phyloP scores from a whole-genome alignment of 495 filamentous ascomycete genomes.

The Polyplosphaeria fusca region DNA sequence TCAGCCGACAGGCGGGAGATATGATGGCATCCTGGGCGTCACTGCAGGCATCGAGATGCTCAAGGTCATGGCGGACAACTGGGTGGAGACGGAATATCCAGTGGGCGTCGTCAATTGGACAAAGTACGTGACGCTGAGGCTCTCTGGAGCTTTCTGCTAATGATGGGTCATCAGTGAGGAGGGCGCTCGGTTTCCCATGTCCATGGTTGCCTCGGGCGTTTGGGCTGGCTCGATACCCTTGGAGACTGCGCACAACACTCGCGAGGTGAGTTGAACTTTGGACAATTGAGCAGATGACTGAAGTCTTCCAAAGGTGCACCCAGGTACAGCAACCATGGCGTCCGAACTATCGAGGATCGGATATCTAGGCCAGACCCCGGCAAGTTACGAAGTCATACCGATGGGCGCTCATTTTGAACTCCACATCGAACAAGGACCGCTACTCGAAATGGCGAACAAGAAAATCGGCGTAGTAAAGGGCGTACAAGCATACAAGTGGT shows the following conservation, averaged over 20 bases:
- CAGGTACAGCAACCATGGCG: slow-evolving; percentile 59
- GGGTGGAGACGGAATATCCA: slow-evolving; percentile 65
- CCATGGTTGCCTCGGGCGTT: slow-evolving; percentile 73
- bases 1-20: slow-evolving; percentile 71
- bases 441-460: slow-evolving; percentile 58
- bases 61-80: slow-evolving; percentile 63
- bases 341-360: slow-evolving; percentile 67
- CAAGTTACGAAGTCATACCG: slow-evolving; percentile 58
- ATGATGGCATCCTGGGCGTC: slow-evolving; percentile 76
- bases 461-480: slow-evolving; percentile 70
- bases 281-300: too few species aligned
- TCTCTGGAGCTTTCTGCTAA: background rate
- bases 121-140: slow-evolving; percentile 47
- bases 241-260: slow-evolving; percentile 59
- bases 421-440: slow-evolving; percentile 79
- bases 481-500: slow-evolving; percentile 70
- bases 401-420: slow-evolving; percentile 82
- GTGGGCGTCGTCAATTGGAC: slow-evolving; percentile 80
- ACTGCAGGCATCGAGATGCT: slow-evolving; percentile 70
- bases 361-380: slow-evolving; percentile 59
- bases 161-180: slow-evolving; percentile 54
- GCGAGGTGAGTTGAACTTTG: too few species aligned
- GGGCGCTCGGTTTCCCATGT: slow-evolving; percentile 74
- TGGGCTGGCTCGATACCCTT: slow-evolving; percentile 68
- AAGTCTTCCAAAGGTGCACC: slow-evolving; percentile 54